Conservation (phyloP, 192 early-diverging fungal genomes). For the Funneliformis mosseae region DNA sequence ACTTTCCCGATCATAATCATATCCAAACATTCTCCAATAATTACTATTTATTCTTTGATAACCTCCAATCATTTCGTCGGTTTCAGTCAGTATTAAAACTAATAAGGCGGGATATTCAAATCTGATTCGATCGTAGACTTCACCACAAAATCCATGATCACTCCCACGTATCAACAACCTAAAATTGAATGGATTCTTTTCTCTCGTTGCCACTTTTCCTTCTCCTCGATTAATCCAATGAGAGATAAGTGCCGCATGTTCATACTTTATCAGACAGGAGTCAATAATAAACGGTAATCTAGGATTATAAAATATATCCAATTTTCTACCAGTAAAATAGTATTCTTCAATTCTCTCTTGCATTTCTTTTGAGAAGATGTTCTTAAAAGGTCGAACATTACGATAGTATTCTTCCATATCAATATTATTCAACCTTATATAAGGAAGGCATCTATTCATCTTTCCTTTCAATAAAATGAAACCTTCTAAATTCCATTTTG, state of each 20-base stretch:
- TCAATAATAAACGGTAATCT: constrained; percentile 1
- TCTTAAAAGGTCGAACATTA: neutral
- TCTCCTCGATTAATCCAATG: constrained; percentile 3
- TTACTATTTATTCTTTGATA: neutral
- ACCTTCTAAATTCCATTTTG: neutral
- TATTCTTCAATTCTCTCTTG: neutral
- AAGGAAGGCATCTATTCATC: neutral
- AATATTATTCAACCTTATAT: neutral
- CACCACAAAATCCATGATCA: neutral
- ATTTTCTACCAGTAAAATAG: neutral
- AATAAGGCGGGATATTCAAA: neutral
- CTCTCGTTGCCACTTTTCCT: neutral
- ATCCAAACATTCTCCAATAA: constrained; percentile 8
- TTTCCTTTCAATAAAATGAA: neutral
- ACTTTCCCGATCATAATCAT: constrained; percentile 2
- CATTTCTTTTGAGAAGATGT: neutral
- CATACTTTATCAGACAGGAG: neutral
- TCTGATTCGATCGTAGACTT: neutral
- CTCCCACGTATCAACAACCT: neutral
- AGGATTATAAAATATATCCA: neutral
- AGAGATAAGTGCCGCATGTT: neutral
- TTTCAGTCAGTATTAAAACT: neutral
- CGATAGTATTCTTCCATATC: neutral
- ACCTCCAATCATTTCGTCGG: constrained; percentile 3
- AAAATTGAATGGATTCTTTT: constrained; percentile 6